Evolutionary conservation across 805 yeast species (phyloP), one percentile per base, ranked within the genome.

Genomic region (Lipomyces mesembrius): DNA sequence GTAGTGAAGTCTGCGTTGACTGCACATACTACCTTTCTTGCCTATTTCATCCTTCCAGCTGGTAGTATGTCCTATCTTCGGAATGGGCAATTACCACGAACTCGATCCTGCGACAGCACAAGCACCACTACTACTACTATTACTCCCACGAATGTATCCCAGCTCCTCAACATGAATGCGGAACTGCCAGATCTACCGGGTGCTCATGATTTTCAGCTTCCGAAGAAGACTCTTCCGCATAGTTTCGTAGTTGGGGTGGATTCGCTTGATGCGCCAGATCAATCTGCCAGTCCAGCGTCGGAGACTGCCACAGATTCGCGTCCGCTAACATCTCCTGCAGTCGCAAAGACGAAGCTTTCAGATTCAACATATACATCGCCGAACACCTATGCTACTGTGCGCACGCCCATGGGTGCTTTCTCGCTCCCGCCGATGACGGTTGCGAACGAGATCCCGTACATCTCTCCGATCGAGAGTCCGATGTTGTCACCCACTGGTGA

Each of bases 401-500:
- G 53, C n/a, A 20, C 55, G 43, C 70, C 70, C 5, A 60, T 67
- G 56, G 61, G 64, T 27, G 64, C 72, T 12, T 72, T 71, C 54
- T 60, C 71, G n/a, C 63, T 72, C 12, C 69, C 73, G 22, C 61
- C 66, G 2, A 37, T 71, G n/a, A 64, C 65, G 8, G 39, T 53
- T 6, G 62, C 71, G 11, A 61, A 53, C 54, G 62, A 67, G 32
- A 56, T 71, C 17, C 74, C 71, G 51, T 71, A 56, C 59, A 62
- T 71, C 34, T 71, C 74, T 4, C 74, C 74, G 22, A 62, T 71
- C 20, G 71, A 61, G 25, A 52, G 59, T n/a, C 73, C 74, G n/a
- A 49, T 55, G 22, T 43, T 56, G 35, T 53, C 57, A 6, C 49
- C 61, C 14, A n/a, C 56, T 2, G n/a, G 20, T 20, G 66, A 55